Base-by-base conservation (phyloP, 2,329 filamentous ascomycete species). In the Aspergillus ochraceoroseus region DNA sequence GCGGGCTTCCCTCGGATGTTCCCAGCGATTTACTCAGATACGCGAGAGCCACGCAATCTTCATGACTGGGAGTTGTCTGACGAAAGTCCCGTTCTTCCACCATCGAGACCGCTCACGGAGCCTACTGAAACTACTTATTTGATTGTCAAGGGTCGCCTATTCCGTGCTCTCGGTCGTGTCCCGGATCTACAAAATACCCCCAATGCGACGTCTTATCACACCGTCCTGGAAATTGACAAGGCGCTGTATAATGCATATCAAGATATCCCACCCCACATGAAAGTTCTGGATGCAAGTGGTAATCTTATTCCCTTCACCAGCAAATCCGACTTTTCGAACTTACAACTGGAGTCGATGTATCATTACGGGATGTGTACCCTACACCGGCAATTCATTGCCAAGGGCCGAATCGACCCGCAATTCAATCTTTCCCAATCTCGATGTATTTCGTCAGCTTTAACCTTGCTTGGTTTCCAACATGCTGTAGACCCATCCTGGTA, bases 41-140 rank as follows among this genome's bases (percentile, higher is more conserved):
- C 44, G 2, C 19, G 15, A 8, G 40, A 43, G 22, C 44, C 44
- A 3, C 44, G 36, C 0, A 46, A 46, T 26, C 18, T 46, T 5
- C 18, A 40, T 15, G 44, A 46, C 20, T 40, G 27, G 34, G 44
- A 46, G n/a, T 12, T 46, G 3, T 12, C 11, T 8, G 40, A 43
- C 3, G 4, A 25, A 2, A 19, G 14, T 6, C 23, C 6, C 5
- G 4, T 2, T 4, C 17, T 46, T 1, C 44, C 44, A 1, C 8
- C 22, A 1, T 19, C 44, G 0, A 31, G 40, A 15, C 44, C 44
- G 1, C 12, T 43, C 7, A 29, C 23, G 4, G 44, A 46, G 13
- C 13, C 22, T 6, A 46, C 44, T 2, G 13, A 35, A 13, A 12
- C 32, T 2, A 36, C 40, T 2, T 43, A 37, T 5, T 8, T 43